Evolutionary conservation across 1,284 basidiomycete species (phyloP), one percentile per base, ranked within the genome.

Genomic region (Peniophora sp.): DNA sequence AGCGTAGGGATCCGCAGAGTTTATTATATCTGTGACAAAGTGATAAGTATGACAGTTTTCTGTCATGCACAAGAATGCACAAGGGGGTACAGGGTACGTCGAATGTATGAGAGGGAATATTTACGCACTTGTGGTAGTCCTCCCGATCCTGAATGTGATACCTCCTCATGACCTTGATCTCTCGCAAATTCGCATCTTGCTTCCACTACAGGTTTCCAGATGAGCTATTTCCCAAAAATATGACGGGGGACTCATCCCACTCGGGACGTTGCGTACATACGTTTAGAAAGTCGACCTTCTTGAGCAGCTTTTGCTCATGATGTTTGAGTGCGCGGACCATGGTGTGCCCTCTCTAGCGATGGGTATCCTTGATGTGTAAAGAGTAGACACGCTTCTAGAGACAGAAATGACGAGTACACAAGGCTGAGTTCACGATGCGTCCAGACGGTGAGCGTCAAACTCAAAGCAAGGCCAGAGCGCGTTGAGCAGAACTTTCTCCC

Each of bases 71-170:
- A n/a, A n/a, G n/a, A n/a, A n/a, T n/a, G n/a, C n/a, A n/a, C n/a
- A n/a, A n/a, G n/a, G n/a, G 34, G 52, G 51, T 53, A n/a, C 50
- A 49, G 53, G 53, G 12, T 42, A 52, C 47, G 14, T 46, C 47
- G 34, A 55, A 48, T 35, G 51, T 20, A 27, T 42, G 3, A 39
- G 44, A 27, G 48, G 34, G 50, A 37, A n/a, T 47, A 17, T n/a
- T n/a, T 34, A 64, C 68, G 55, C 57, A 92, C 83, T 94, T 94
- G 78, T 93, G 88, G 68, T 99, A 98, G 70, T 99, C 95, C 55
- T 98, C 94, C 60, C 93, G 72, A 69, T 93, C 78, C 64, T 96
- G 93, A 55, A 97, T 81, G 70, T 99, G 96, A 67, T 98, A 99
- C 54, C 94, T 75, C 43, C 96, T 82, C 85, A 99, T 91, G 52